Conservation (phyloP, 2,329 filamentous ascomycete genomes). For the Pyricularia pennisetigena region DNA sequence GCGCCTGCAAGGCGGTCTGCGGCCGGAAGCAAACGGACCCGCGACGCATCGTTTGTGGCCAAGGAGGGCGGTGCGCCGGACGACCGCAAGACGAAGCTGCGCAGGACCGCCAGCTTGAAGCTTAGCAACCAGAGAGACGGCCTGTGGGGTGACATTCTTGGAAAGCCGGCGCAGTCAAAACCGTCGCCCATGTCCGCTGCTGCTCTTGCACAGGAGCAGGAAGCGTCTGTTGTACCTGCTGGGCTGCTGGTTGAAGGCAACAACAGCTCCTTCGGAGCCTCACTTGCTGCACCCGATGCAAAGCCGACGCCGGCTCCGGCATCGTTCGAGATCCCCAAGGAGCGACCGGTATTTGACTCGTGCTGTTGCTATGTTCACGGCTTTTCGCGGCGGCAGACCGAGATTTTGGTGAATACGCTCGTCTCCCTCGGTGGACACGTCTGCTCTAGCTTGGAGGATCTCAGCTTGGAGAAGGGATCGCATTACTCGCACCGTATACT, state of each 20-base stretch:
- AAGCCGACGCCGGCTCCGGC: neutral
- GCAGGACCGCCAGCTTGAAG: conserved; percentile 79
- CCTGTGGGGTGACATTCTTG: conserved; percentile 86
- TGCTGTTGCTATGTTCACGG: conserved; percentile 52
- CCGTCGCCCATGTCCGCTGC: neutral
- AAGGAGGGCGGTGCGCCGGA: conserved; percentile 26
- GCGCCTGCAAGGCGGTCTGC: conserved; percentile 27
- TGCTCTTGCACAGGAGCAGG: neutral
- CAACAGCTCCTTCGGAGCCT: neutral
- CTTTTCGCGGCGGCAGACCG: conserved; percentile 42
- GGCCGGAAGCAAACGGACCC: conserved; percentile 47
- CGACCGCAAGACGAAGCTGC: conserved; percentile 66
- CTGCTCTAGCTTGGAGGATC: conserved; percentile 30
- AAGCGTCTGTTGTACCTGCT: neutral
- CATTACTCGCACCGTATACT: conserved; percentile 33
- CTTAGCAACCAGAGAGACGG: conserved; percentile 69
- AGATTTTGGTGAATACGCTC: conserved; percentile 36
- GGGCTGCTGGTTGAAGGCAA: neutral
- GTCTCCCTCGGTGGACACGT: conserved; percentile 36
- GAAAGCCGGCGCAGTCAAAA: conserved; percentile 22
- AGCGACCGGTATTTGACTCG: conserved; percentile 27
- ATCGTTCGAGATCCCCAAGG: neutral
- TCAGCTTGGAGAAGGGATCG: conserved; percentile 19
- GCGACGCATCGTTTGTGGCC: conserved; percentile 31
- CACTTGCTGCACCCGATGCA: neutral